Evolutionary conservation across 2,329 filamentous ascomycete genomes (phyloP), one percentile per base, ranked within the genome.

Genomic region (Plenodomus biglobosus): DNA sequence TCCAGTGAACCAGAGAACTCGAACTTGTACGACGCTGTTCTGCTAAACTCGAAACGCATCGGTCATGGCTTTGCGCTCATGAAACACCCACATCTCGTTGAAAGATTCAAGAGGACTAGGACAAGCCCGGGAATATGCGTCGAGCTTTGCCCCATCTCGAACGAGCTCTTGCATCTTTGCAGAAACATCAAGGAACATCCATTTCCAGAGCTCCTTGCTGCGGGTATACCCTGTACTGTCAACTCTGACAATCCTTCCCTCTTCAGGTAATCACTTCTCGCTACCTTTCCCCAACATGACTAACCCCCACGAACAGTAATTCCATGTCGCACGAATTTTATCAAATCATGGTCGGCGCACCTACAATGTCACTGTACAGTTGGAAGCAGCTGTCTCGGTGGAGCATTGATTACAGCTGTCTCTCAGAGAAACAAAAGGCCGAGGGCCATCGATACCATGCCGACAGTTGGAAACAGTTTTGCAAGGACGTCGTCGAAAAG

Each of bases 61-160:
- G 87, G 87, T 0, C 87, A 91, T 60, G 87, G 87, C 1, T 90
- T 86, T 57, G 83, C 87, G 0, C 73, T 90, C 3, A 76, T 85
- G 13, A 80, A 83, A 47, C 87, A 90, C 63, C 67, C 66, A 2
- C 73, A 81, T 32, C 73, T 90, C n/a, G 81, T 89, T 70, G 74
- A 84, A 53, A 73, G 79, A 41, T 87, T 89, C 79, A 75, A 76
- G n/a, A 56, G 58, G 11, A 61, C 46, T 3, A 40, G 53, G 0
- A 21, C 32, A 0, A 46, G 38, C 8, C 35, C 44, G 0, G 66
- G 63, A 0, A 80, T 90, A 27, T 88, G 86, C 56, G 76, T 91
- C n/a, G 87, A 91, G 72, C 74, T 88, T 1, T 90, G 87, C 58
- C 87, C 87, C 0, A 89, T 90, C 41, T 90, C 86, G 1, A 91